A percentile compares a stretch with the other conserved stretches of the same genome.
These are phyloP conservation scores for Multifurca ochricompacta DNA, from an alignment of 768 basidiomycete genomes.

Conservation along the genomic window DNA sequence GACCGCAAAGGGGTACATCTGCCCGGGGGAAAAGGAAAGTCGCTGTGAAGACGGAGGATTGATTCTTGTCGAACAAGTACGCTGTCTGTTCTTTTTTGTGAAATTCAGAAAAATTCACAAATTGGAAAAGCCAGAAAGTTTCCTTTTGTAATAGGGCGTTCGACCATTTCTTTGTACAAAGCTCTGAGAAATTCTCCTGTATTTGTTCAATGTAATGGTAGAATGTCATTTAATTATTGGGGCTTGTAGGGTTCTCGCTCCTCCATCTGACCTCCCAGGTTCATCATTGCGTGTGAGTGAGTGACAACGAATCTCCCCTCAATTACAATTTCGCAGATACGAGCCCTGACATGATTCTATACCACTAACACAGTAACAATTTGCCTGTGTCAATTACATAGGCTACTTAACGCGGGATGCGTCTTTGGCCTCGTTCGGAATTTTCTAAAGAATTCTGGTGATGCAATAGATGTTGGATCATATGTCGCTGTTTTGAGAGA, in stretches of 20 bases:
- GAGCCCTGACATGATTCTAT: no score
- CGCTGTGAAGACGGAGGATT: conserved; percentile 7
- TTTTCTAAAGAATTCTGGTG: no score
- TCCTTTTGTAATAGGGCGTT: background rate
- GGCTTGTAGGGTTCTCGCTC: background rate
- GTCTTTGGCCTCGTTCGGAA: no score
- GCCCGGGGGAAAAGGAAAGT: conserved; percentile 17
- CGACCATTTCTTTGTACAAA: background rate
- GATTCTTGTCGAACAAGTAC: background rate
- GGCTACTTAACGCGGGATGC: no score
- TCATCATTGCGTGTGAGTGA: no score
- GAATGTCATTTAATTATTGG: background rate
- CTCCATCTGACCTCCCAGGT: background rate
- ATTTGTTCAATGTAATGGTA: conserved; percentile 7
- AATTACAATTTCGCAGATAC: no score
- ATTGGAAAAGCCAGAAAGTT: background rate
- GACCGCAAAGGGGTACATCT: conserved; percentile 5
- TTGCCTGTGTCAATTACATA: no score
- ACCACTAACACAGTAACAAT: no score
- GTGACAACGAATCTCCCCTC: no score
- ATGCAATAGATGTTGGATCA: no score
- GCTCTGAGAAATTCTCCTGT: background rate
- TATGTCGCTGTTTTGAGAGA: no score
- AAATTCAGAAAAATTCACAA: background rate
- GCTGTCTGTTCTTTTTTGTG: background rate